Base-by-base conservation (phyloP, 2,329 filamentous ascomycete species). In the Xylaria polymorpha region DNA sequence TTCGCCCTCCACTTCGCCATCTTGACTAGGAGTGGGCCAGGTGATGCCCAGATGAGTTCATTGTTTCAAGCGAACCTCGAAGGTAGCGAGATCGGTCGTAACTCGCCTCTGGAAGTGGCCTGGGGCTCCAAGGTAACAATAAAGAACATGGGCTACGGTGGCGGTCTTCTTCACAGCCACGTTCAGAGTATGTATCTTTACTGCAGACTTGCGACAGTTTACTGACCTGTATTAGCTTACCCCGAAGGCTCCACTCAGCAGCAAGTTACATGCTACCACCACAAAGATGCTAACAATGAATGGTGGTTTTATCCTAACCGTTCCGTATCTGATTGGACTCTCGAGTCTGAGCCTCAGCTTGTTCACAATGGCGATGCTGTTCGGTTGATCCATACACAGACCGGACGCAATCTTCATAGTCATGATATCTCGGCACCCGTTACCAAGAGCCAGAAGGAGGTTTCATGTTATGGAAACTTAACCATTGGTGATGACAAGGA, bases 11-110 rank as follows among this genome's bases (percentile, higher is more conserved):
- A 99, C 83, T 99, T 99, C 81, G 87, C 94, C 71, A 93, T 99
- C 71, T 88, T 99, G 67, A 93, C 97, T 81, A 95, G 94, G 83
- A 95, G 91, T 76, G 96, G 96, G 22, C 96, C 97, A 8, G 96
- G 96, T 64, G 96, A 99, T 84, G 96, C 96, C n/a, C 96, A 99
- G 83, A 99, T 99, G 96, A 98, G 94, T 84, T 99, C 96, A 32
- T 89, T 99, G 60, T 99, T 99, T 88, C 96, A 99, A 81, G 96
- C 97, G 57, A 99, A 99, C 79, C 87, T 99, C 44, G 91, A 90
- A 76, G 96, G 96, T 32, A 98, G 95, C 12, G 92, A 97, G 73
- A 95, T 99, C 71, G 95, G 95, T 78, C 94, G 93, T 80, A 92
- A 97, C 80, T 98, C 94, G 78, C 96, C 97, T 25, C 87, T 99